A percentile compares a stretch with the other conserved stretches of the same genome.
Conservation (phyloP, 2,329 filamentous ascomycete species). For the Torrubiellomyces zombiae region DNA sequence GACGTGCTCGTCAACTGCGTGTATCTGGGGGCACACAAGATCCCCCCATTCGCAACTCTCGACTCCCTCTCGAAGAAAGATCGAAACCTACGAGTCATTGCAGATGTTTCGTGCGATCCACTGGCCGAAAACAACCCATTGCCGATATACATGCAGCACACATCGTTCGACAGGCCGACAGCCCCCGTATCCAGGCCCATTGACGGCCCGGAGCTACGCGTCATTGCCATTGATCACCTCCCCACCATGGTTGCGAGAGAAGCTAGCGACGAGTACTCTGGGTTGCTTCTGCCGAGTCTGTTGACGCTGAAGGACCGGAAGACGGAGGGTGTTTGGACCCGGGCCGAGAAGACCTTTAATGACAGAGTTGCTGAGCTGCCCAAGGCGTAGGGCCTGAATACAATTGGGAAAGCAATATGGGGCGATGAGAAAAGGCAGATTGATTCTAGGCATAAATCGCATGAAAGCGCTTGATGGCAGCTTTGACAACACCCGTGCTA, state of each 20-base stretch:
- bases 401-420: no score
- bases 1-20: constrained; percentile 53
- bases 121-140: constrained; percentile 51
- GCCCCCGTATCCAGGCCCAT: constrained; percentile 8
- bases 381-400: no score
- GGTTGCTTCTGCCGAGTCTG: constrained; percentile 58
- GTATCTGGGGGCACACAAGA: constrained; percentile 43
- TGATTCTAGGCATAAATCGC: no score
- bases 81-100: constrained; percentile 61
- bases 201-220: constrained; percentile 43
- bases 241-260: constrained; percentile 68
- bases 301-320: constrained; percentile 57
- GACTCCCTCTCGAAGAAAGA: constrained; percentile 39
- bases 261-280: constrained; percentile 67
- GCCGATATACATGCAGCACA: constrained; percentile 65
- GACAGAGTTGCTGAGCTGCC: constrained; percentile 18
- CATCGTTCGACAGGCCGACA: constrained; percentile 69
- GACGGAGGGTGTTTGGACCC: constrained; percentile 57
- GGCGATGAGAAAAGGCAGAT: no score
- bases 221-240: constrained; percentile 74
- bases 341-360: constrained; percentile 64
- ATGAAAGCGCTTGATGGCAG: no score
- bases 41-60: constrained; percentile 60
- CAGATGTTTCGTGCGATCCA: constrained; percentile 58
- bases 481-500: no score